Evolutionary conservation across 495 filamentous ascomycete genomes (phyloP).

Genomic region (Aspergillus avenaceus): DNA sequence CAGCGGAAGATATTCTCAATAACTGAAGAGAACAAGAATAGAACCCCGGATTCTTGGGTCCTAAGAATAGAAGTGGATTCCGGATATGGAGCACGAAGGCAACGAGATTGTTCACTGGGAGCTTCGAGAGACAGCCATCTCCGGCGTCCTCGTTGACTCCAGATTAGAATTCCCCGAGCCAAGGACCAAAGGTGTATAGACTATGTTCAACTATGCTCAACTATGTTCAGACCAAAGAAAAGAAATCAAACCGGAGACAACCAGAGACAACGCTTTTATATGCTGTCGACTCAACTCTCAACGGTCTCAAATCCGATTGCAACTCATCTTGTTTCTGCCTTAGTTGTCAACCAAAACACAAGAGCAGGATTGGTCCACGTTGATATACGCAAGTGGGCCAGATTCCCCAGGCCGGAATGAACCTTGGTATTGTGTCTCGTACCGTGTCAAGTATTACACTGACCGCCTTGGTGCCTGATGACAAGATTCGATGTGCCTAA

Average conservation of each 20-base stretch:
- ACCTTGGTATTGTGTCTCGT: background rate
- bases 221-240: background rate
- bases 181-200: no score
- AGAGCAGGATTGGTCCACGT: conserved; percentile 21
- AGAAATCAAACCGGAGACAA: background rate
- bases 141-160: background rate
- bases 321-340: background rate
- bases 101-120: background rate
- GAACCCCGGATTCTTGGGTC: background rate
- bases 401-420: background rate
- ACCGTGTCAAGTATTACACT: no score
- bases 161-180: background rate
- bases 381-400: background rate
- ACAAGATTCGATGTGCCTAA: conserved; percentile 8
- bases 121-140: background rate
- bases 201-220: background rate
- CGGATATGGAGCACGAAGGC: conserved; percentile 1
- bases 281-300: no score
- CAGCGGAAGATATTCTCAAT: background rate
- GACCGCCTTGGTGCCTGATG: conserved; percentile 10
- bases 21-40: background rate
- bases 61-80: conserved; percentile 9
- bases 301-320: no score
- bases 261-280: background rate
- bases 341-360: background rate